Evolutionary conservation across 106 monocot genomes (phyloP).

Genomic region (Iris macrosiphon): DNA sequence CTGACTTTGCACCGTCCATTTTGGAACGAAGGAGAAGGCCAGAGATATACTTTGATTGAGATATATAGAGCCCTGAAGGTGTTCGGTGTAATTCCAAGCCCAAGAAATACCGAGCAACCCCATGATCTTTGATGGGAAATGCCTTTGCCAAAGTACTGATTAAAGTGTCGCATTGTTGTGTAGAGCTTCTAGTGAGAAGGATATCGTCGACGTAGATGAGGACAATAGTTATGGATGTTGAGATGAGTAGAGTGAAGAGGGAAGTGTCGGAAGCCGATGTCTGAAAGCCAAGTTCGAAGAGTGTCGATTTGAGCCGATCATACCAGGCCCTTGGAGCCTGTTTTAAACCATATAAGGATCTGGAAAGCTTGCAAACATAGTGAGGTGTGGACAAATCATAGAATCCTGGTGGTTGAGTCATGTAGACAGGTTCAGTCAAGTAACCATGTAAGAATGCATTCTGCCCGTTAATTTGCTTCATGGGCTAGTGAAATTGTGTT

Average conservation of each 20-base stretch:
- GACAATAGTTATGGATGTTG: not conserved
- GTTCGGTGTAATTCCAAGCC: not conserved
- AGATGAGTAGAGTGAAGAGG: not conserved
- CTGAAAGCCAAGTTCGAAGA: not conserved
- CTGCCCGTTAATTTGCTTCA: not conserved
- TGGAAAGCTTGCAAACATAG: not conserved
- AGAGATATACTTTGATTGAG: not conserved
- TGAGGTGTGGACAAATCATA: not conserved
- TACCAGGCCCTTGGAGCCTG: not conserved
- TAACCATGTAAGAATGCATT: slow-evolving; percentile 10
- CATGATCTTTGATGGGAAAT: not conserved
- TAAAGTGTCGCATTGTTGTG: not conserved
- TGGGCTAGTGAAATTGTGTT: not conserved
- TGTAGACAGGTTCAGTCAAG: not conserved
- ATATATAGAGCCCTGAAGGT: not conserved
- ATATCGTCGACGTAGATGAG: slow-evolving; percentile 9
- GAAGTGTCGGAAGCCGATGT: not conserved
- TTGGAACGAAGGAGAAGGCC: not conserved
- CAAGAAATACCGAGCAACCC: not conserved
- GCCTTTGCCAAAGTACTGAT: not conserved
- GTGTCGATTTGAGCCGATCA: not conserved
- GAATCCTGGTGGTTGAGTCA: slow-evolving; percentile 3
- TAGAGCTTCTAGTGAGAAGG: not conserved
- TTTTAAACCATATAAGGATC: slow-evolving; percentile 3
- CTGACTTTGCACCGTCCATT: not conserved